A percentile compares a stretch with the other conserved stretches of the same genome.
Evolutionary conservation across 2,329 filamentous ascomycete genomes (phyloP).

Genomic region (Magnaporthiopsis rhizophila): DNA sequence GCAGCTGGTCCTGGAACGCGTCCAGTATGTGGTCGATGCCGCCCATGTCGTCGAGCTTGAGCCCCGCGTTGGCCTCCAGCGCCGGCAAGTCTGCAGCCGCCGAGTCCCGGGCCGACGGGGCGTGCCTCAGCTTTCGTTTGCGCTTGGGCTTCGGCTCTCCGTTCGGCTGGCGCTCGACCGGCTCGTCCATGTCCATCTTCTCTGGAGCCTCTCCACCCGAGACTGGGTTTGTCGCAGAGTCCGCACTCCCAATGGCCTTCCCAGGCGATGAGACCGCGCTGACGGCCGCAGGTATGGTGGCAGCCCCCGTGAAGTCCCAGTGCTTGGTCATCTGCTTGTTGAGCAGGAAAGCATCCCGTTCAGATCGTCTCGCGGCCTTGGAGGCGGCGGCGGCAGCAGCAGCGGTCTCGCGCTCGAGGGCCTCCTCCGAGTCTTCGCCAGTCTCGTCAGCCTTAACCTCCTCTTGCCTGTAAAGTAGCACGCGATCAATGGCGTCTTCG

Average conservation of each 20-base stretch:
- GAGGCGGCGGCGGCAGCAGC: constrained; percentile 17
- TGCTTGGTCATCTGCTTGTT: constrained; percentile 34
- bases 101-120: neutral
- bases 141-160: constrained; percentile 61
- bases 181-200: constrained; percentile 5
- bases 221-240: neutral
- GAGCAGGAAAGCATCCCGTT: constrained; percentile 23
- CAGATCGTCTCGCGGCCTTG: constrained; percentile 8
- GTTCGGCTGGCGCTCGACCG: constrained; percentile 47
- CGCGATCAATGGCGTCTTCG: constrained; percentile 78
- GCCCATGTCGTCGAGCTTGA: constrained; percentile 65
- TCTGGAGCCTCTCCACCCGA: neutral
- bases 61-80: constrained; percentile 38
- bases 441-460: constrained; percentile 49
- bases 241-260: neutral
- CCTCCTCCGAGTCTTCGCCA: constrained; percentile 40
- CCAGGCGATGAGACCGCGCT: constrained; percentile 1
- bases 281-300: neutral
- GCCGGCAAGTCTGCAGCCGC: neutral
- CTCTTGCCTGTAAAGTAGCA: constrained; percentile 65
- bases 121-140: constrained; percentile 39
- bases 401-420: constrained; percentile 23
- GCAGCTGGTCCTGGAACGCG: constrained; percentile 62
- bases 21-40: constrained; percentile 66
- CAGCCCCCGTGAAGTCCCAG: constrained; percentile 24